A percentile compares a stretch with the other conserved stretches of the same genome.
Conservation (phyloP, 805 yeast genomes). For the Lipomyces chichibuensis region DNA sequence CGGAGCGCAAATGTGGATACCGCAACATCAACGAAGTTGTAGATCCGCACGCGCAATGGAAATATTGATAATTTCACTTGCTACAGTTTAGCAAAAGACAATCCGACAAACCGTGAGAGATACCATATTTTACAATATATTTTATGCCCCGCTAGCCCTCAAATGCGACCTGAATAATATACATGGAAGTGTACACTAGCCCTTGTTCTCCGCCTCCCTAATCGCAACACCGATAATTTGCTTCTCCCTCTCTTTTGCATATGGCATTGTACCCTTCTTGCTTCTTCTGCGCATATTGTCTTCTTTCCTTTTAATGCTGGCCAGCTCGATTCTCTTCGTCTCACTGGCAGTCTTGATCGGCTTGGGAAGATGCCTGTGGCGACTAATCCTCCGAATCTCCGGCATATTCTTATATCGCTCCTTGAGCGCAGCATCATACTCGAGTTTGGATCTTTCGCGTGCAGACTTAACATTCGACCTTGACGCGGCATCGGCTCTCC, state of each 20-base stretch:
- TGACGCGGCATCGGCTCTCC: conserved; percentile 89
- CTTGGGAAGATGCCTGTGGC: conserved; percentile 90
- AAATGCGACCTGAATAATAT: background rate
- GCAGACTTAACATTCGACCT: conserved; percentile 80
- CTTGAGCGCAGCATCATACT: conserved; percentile 88
- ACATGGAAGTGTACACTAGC: background rate
- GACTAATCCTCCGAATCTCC: conserved; percentile 82
- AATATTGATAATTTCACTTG: background rate
- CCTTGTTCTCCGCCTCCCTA: conserved; percentile 50
- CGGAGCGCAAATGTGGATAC: too few relatives aligned
- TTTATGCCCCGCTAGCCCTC: background rate
- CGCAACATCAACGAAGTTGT: background rate
- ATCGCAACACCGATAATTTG: conserved; percentile 75
- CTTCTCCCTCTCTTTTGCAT: conserved; percentile 73
- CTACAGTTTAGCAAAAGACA: background rate
- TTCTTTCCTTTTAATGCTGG: conserved; percentile 76
- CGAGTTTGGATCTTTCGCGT: conserved; percentile 77
- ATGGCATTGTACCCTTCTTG: conserved; percentile 51
- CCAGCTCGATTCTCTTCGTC: conserved; percentile 74
- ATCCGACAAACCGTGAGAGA: background rate
- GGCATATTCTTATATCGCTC: conserved; percentile 96
- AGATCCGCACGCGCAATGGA: background rate
- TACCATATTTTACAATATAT: too few relatives aligned
- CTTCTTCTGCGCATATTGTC: conserved; percentile 80
- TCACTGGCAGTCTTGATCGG: conserved; percentile 88